Base-by-base conservation (phyloP, 768 basidiomycete genomes). In the Chlorophyllum brunneum region DNA sequence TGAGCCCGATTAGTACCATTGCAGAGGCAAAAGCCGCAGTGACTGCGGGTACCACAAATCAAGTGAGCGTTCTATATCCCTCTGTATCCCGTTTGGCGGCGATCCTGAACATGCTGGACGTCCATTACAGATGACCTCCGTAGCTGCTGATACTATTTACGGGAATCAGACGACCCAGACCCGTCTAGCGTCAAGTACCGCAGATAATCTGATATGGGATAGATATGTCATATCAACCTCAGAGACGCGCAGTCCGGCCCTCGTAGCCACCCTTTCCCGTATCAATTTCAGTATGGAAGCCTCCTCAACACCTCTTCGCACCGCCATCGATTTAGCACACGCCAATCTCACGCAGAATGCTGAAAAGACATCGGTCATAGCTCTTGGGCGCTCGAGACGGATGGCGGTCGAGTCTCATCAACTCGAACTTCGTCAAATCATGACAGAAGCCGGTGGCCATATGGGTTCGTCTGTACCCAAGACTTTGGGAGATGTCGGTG, bases 171-270 rank as follows among this genome's bases (percentile, higher is more conserved):
- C 71, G 51, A 87, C 89, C 4, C 75, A 85, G 59, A 83, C 76
- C 9, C 77, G 78, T 5, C 67, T 97, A 10, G 80, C 79, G 2
- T 95, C 91, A 0, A 82, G 88, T 18, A 88, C 88, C 1, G 92
- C 92, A 1, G 95, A 98, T 65, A 82, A 84, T 60, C 58, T 94
- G 23, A 60, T 81, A 18, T 95, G 93, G 92, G 72, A 77, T 1
- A 79, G 77, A 36, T 88, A 82, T 59, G 73, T 84, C 1, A 51
- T 63, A 7, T 36, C 61, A 0, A 22, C 36, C 18, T 39, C 26
- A 8, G 36, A 45, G 18, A 22, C 9, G 10, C 44, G 43, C n/a
- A 18, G 27, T 24, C 4, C 16, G 20, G 22, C 33, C 26, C 15
- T 53, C 18, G 10, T 24, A 20, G 23, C 18, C 8, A 81, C 86